A percentile compares a stretch with the other conserved stretches of the same genome.
Evolutionary conservation across 1,284 basidiomycete genomes (phyloP).

Genomic region (Boletus hoseneyae): DNA sequence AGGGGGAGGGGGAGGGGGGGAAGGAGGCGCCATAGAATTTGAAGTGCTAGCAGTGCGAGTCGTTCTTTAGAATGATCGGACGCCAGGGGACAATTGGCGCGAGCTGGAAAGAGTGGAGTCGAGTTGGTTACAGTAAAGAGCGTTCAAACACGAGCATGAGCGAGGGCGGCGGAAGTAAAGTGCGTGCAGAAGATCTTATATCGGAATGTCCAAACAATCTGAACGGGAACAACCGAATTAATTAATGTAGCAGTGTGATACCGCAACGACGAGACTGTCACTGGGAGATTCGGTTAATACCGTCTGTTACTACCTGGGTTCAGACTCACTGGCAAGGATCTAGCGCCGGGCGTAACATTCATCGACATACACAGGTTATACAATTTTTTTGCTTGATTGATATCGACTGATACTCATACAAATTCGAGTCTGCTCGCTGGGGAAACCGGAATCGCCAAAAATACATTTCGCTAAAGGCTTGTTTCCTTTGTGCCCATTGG

Average conservation of each 20-base stretch:
- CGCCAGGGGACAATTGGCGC: conserved; percentile 9
- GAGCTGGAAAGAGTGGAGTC: conserved; percentile 12
- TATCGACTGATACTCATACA: too few relatives aligned
- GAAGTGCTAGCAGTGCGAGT: not conserved
- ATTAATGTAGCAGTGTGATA: conserved; percentile 1
- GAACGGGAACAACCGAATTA: conserved; percentile 7
- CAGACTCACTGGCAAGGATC: too few relatives aligned
- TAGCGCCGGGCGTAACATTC: too few relatives aligned
- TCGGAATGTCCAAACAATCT: not conserved
- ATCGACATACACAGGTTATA: too few relatives aligned
- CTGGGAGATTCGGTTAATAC: conserved; percentile 9
- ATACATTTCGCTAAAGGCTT: not conserved
- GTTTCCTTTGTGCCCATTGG: conserved; percentile 1
- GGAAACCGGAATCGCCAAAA: not conserved
- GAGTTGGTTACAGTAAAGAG: not conserved
- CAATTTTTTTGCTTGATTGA: too few relatives aligned
- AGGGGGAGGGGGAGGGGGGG: conserved; percentile 1
- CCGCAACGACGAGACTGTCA: not conserved
- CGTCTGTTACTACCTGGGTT: conserved; percentile 17
- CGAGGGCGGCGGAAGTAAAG: not conserved
- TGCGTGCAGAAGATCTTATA: conserved; percentile 12
- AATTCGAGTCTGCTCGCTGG: not conserved
- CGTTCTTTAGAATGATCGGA: not conserved
- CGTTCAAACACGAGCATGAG: conserved; percentile 13
- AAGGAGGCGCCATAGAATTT: conserved; percentile 21